Base-by-base conservation (phyloP, 176 grass and related monocot genomes). In the Rhipidocladum racemiflorum region DNA sequence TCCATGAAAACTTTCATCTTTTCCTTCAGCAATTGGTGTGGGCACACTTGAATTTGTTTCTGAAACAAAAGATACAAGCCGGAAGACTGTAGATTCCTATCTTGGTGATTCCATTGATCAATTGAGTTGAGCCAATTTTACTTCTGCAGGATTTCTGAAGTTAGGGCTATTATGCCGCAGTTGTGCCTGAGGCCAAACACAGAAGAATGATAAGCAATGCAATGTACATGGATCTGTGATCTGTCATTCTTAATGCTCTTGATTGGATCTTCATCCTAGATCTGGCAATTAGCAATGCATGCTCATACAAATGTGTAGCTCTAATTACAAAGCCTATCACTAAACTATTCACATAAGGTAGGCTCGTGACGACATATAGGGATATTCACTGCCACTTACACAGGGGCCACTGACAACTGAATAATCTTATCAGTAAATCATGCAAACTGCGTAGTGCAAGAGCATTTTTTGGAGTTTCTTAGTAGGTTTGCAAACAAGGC, bases 311-410 rank as follows among this genome's bases (percentile, higher is more conserved):
- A 53, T 67, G 9, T 65, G 46, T 23, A 43, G 38, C 24, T 57
- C 48, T 59, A 86, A 81, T 79, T 74, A 66, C 67, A 36, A 86
- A 64, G 14, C 68, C 46, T 75, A 66, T 72, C 35, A 34, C 60
- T 75, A 23, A 25, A 5, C 30, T 79, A 61, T 2, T 63, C 65
- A 40, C 63, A 62, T 63, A 73, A 38, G 28, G n/a, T 65, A 65
- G 81, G 42, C 54, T 62, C 29, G 28, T 61, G 43, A 4, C 45
- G 27, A 10, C 32, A 54, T 42, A 30, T 9, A 15, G 32, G 44
- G 34, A 65, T 43, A 65, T 57, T 66, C 60, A 81, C 25, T 78
- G 70, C 30, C 81, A 29, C 43, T 74, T 43, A 30, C 10, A 57
- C 24, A 30, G 35, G 50, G 9, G 34, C 23, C 57, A 80, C 48